These are phyloP conservation scores for Pichia heedii DNA, from an alignment of 805 yeast species.

Conservation along the genomic window DNA sequence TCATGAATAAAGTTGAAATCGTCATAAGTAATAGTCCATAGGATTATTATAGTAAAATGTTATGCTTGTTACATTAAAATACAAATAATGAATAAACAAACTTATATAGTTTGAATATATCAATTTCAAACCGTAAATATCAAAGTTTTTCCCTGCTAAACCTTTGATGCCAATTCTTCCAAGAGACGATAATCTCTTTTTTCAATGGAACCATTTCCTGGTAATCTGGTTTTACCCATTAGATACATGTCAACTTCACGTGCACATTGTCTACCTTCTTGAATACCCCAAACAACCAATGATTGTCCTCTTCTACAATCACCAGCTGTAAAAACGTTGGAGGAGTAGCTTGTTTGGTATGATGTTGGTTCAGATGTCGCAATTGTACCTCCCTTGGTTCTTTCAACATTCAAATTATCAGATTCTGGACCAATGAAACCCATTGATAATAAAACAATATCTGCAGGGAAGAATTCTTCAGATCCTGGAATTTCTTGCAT, in stretches of 20 bases:
- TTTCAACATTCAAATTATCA: conserved; percentile 55
- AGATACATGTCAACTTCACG: conserved; percentile 78
- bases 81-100: too few species aligned
- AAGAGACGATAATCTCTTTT: conserved; percentile 71
- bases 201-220: conserved; percentile 90
- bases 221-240: conserved; percentile 73
- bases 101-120: too few species aligned
- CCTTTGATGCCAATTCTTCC: conserved; percentile 66
- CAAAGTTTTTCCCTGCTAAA: too few species aligned
- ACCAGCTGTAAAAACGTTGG: conserved; percentile 88
- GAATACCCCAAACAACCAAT: conserved; percentile 97
- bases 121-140: too few species aligned
- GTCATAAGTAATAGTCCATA: too few species aligned
- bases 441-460: conserved; percentile 88
- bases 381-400: conserved; percentile 82
- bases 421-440: conserved; percentile 97
- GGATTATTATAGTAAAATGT: too few species aligned
- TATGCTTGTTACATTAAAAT: too few species aligned
- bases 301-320: conserved; percentile 99
- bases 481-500: conserved; percentile 96
- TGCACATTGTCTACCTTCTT: conserved; percentile 98
- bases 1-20: too few species aligned
- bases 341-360: conserved; percentile 55
- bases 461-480: conserved; percentile 93
- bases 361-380: conserved; percentile 49